These are phyloP conservation scores for Pyricularia sp. DNA, from an alignment of 2,329 filamentous ascomycete species.

Conservation along the genomic window DNA sequence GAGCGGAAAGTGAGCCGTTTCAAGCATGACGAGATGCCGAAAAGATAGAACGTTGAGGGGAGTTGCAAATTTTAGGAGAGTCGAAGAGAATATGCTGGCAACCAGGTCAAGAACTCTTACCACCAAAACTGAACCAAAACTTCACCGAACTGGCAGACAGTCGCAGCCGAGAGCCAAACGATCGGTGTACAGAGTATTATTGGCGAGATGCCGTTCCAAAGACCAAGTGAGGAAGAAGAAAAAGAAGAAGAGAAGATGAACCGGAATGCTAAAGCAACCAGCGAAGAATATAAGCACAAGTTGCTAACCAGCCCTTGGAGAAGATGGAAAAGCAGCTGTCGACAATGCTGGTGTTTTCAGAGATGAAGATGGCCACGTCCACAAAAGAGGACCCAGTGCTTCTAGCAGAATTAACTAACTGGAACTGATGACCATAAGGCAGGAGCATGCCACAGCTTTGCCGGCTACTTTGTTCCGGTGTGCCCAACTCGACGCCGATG, in stretches of 20 bases:
- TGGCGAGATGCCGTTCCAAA: slow-evolving; percentile 3
- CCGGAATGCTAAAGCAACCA: not conserved
- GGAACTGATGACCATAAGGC: not conserved
- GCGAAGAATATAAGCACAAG: not conserved
- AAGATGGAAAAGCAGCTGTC: not conserved
- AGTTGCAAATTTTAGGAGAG: not conserved
- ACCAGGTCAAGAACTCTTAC: not conserved
- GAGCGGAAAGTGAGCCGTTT: not conserved
- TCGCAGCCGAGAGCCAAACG: not conserved
- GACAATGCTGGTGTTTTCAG: not conserved
- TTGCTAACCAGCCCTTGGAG: not conserved
- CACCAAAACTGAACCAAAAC: slow-evolving; percentile 4
- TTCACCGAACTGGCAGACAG: not conserved
- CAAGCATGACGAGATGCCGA: not conserved
- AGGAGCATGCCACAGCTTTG: not conserved
- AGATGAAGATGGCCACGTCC: not conserved
- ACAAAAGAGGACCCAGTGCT: not conserved
- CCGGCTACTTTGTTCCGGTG: not conserved
- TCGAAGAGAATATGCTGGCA: no score
- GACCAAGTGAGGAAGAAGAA: not conserved
- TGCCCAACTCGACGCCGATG: not conserved
- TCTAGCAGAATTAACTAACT: not conserved
- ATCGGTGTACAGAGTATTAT: not conserved
- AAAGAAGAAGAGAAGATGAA: not conserved
- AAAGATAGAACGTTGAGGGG: not conserved